These are phyloP conservation scores for Thalia dealbata DNA, from an alignment of 176 grass and related monocot species.

Conservation along the genomic window DNA sequence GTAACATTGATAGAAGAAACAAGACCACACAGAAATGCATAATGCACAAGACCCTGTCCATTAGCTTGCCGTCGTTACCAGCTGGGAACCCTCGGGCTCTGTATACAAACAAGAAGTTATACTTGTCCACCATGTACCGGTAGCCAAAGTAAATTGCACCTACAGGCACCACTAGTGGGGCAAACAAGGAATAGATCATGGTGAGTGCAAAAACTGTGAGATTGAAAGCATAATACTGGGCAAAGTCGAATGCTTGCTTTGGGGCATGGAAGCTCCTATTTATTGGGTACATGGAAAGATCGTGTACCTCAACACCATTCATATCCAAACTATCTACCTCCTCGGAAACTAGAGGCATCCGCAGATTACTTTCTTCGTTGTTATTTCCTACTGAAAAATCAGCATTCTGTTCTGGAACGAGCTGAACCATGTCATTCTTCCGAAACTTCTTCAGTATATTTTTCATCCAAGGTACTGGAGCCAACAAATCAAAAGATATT, in stretches of 20 bases:
- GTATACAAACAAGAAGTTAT: slow-evolving; percentile 97
- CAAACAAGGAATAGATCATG: slow-evolving; percentile 92
- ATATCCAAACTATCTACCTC: slow-evolving; percentile 41
- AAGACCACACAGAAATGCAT: slow-evolving; percentile 98
- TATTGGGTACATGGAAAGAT: slow-evolving; percentile 79
- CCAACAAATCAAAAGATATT: slow-evolving; percentile 94
- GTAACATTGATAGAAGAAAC: slow-evolving; percentile 81
- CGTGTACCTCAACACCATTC: slow-evolving; percentile 54
- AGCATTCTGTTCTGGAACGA: slow-evolving; percentile 90
- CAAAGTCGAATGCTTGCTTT: slow-evolving; percentile 94
- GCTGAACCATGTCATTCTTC: slow-evolving; percentile 97
- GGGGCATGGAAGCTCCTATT: slow-evolving; percentile 89
- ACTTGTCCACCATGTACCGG: slow-evolving; percentile 98
- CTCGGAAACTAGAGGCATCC: slow-evolving; percentile 61
- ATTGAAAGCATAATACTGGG: slow-evolving; percentile 95
- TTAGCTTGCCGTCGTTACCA: slow-evolving; percentile 89
- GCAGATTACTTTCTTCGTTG: slow-evolving; percentile 51
- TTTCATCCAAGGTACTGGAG: slow-evolving; percentile 91
- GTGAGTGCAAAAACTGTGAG: slow-evolving; percentile 97
- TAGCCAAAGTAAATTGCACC: slow-evolving; percentile 95
- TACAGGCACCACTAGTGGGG: slow-evolving; percentile 76
- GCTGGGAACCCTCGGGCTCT: slow-evolving; percentile 90
- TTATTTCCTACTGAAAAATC: slow-evolving; percentile 46
- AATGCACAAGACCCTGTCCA: slow-evolving; percentile 89
- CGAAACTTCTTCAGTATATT: slow-evolving; percentile 90